phyloP scores from a whole-genome alignment of 169 alveolate species.

The Plasmodium vinckei region DNA sequence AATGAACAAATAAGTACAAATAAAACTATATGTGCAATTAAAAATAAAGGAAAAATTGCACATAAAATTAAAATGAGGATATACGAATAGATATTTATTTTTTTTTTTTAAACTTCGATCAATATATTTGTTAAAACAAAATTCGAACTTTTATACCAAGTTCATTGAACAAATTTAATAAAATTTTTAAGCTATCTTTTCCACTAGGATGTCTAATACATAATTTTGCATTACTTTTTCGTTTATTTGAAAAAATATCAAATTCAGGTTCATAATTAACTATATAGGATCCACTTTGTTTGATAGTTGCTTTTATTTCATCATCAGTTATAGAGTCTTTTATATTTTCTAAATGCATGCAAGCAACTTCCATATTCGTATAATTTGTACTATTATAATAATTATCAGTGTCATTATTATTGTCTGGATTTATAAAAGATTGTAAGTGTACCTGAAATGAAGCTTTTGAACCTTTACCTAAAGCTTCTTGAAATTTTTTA shows the following conservation, averaged over 20 bases:
- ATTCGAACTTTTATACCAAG: constrained; percentile 26
- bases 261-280: constrained; percentile 67
- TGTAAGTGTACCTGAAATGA: constrained; percentile 42
- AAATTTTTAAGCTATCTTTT: constrained; percentile 22
- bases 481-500: constrained; percentile 58
- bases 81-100: too few species aligned
- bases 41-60: too few species aligned
- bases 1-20: too few species aligned
- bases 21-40: too few species aligned
- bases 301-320: constrained; percentile 36
- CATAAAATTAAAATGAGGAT: too few species aligned
- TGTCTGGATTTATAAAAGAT: constrained; percentile 15
- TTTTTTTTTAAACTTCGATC: not conserved
- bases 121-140: not conserved
- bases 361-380: constrained; percentile 19
- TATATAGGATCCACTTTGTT: constrained; percentile 44
- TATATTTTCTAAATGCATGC: constrained; percentile 29
- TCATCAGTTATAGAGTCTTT: constrained; percentile 66
- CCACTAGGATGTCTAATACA: constrained; percentile 56
- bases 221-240: constrained; percentile 72
- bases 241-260: constrained; percentile 40
- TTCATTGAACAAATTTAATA: constrained; percentile 17
- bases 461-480: constrained; percentile 47
- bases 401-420: constrained; percentile 9
- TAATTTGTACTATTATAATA: constrained; percentile 10